phyloP scores from a whole-genome alignment of 805 yeast species.

The Ascoidea tarda region DNA sequence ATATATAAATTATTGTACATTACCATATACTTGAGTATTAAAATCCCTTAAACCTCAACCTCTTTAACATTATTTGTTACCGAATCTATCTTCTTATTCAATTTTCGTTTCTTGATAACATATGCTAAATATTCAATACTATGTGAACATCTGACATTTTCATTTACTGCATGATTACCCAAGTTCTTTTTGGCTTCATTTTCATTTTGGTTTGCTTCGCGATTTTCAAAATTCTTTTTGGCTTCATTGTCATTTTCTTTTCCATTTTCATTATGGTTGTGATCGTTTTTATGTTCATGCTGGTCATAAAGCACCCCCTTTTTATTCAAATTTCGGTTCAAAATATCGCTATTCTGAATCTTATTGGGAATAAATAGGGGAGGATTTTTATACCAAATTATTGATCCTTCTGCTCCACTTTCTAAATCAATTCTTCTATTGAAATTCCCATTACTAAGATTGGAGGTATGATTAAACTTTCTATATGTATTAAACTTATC shows the following conservation, averaged over 20 bases:
- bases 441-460: neutral
- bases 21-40: too few relatives aligned
- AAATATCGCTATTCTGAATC: neutral
- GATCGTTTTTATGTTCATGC: neutral
- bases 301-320: neutral
- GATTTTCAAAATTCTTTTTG: too few relatives aligned
- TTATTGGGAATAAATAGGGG: conserved; percentile 1
- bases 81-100: too few relatives aligned
- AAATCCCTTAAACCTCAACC: too few relatives aligned
- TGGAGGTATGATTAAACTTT: neutral
- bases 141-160: neutral
- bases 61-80: neutral
- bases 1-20: too few relatives aligned
- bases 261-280: neutral
- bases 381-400: conserved; percentile 4
- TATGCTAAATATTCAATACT: neutral
- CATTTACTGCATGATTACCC: neutral
- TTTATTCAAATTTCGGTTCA: neutral
- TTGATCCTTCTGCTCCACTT: neutral
- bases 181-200: too few relatives aligned
- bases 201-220: too few relatives aligned
- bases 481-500: neutral
- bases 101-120: neutral
- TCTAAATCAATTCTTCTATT: neutral
- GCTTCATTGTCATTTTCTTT: too few relatives aligned